Conservation (phyloP, 805 yeast genomes). For the Starmerella apis region DNA sequence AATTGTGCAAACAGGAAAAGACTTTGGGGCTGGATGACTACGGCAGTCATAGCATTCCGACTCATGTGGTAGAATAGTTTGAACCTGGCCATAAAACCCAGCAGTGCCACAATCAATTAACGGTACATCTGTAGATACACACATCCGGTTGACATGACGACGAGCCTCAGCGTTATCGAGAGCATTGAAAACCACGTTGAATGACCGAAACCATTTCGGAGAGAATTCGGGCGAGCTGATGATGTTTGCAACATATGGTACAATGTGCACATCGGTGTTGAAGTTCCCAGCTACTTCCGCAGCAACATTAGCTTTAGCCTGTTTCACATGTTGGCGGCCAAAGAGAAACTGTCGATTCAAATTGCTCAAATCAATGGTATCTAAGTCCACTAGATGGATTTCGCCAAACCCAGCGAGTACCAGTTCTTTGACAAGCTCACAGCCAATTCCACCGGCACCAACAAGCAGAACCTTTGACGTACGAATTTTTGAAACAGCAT, state of each 20-base stretch:
- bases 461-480: constrained; percentile 58
- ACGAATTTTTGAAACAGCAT: constrained; percentile 16
- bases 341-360: constrained; percentile 88
- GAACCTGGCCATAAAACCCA: constrained; percentile 89
- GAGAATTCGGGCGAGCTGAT: constrained; percentile 65
- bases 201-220: constrained; percentile 63
- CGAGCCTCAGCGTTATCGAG: constrained; percentile 90
- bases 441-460: constrained; percentile 99
- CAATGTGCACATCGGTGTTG: constrained; percentile 53
- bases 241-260: constrained; percentile 79
- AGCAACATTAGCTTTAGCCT: constrained; percentile 79
- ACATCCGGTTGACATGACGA: constrained; percentile 74
- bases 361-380: constrained; percentile 86
- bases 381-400: constrained; percentile 55
- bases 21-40: constrained; percentile 74
- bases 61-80: constrained; percentile 63
- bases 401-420: constrained; percentile 66
- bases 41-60: constrained; percentile 93
- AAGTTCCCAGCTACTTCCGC: constrained; percentile 68
- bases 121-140: constrained; percentile 61
- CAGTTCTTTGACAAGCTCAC: constrained; percentile 97
- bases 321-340: constrained; percentile 78
- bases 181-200: constrained; percentile 78
- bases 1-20: constrained; percentile 93
- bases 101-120: constrained; percentile 92